Evolutionary conservation across 768 basidiomycete species (phyloP), one percentile per base, ranked within the genome.

Genomic region (Tulasnella sp.): DNA sequence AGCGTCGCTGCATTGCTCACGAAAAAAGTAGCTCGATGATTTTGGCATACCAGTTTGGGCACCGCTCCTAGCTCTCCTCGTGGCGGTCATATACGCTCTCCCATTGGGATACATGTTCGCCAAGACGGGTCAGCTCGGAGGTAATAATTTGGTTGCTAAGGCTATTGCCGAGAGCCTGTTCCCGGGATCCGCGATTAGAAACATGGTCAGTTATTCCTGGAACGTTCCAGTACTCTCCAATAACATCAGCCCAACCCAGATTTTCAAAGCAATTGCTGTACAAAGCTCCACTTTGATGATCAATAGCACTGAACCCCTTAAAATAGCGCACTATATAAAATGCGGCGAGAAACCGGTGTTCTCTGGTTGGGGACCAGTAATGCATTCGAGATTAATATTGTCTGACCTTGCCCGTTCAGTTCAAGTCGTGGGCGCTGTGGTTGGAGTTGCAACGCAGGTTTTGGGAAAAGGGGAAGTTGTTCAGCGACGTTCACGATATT

Each of bases 11-110:
- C 26, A 32, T 26, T 29, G 6, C 57, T 61, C 23, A 72, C 15
- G 20, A n/a, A 61, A 6, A 11, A 13, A 3, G 29, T 61, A 61
- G 57, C 11, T 61, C 5, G 15, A 32, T 9, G 44, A 70, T 69
- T 73, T 86, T 83, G 81, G 83, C 15, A 86, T 82, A 78, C 89
- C 84, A 0, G 95, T 94, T 0, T 87, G 88, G 51, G 87, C 97
- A 39, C 87, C 87, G 0, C 84, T 87, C 9, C 40, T 88, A 6
- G 79, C 85, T 1, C 70, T 87, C 10, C 13, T 84, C 3, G 55
- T 88, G 2, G 83, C 85, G 0, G 79, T 83, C 37, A 77, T 87
- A 39, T 88, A 88, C 77, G 77, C 86, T 55, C 51, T 88, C 0
- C 87, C 87, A 0, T 83, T 84, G 0, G 85, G 86, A 0, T 86